Percentiles rank a stretch among this genome's conserved stretches.
Evolutionary conservation across 225 moss, liverwort and hornwort genomes (phyloP).

Genomic region (Bryum argenteum): DNA sequence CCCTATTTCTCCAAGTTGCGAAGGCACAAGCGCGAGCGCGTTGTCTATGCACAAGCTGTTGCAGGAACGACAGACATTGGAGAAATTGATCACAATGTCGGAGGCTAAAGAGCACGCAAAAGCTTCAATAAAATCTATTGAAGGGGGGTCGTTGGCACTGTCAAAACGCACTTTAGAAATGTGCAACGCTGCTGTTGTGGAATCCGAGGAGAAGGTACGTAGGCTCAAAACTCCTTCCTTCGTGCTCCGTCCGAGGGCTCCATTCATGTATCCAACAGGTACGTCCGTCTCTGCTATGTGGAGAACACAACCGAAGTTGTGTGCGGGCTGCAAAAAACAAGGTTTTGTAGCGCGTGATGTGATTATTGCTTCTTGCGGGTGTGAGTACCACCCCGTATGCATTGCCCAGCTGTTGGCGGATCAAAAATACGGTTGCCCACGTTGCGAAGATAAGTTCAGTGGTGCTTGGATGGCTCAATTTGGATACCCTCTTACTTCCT

Average conservation of each 20-base stretch:
- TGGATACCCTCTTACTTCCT: neutral
- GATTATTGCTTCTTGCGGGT: neutral
- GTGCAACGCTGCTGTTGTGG: rapidly evolving
- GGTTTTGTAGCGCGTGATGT: neutral
- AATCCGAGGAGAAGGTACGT: neutral
- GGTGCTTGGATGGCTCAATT: slow-evolving; percentile 6
- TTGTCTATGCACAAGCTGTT: neutral
- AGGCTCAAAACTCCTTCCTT: neutral
- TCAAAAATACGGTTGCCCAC: neutral
- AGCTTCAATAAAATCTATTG: no score
- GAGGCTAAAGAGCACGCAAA: no score
- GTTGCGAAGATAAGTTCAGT: neutral
- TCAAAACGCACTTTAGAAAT: rapidly evolving
- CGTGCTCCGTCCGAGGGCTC: neutral
- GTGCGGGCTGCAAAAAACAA: neutral
- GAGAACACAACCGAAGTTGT: neutral
- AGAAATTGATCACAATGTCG: neutral
- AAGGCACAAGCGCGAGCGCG: no score
- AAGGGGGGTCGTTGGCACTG: no score
- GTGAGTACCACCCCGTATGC: no score
- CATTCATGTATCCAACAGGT: neutral
- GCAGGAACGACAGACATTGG: neutral
- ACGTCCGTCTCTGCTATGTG: neutral
- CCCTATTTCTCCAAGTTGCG: no score
- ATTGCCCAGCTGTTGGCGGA: no score